phyloP scores from a whole-genome alignment of 2,329 filamentous ascomycete genomes.

The Metarhizium rileyi region DNA sequence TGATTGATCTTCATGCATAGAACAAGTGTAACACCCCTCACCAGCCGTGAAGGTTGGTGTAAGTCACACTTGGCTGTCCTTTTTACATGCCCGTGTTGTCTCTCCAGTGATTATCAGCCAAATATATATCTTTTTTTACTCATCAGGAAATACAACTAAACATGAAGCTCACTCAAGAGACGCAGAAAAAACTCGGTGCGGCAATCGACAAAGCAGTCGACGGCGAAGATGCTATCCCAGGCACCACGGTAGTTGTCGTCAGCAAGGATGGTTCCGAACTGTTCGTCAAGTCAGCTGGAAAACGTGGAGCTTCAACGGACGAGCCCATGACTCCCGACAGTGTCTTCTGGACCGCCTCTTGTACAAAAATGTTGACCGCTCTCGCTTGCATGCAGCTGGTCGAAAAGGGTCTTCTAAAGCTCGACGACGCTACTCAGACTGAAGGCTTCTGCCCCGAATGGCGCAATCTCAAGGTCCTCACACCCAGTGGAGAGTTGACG shows the following conservation, averaged over 20 bases:
- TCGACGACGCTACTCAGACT: constrained; percentile 38
- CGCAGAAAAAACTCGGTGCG: not conserved
- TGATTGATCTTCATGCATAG: too few relatives aligned
- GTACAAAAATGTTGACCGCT: constrained; percentile 44
- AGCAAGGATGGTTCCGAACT: constrained; percentile 36
- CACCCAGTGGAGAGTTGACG: constrained; percentile 25
- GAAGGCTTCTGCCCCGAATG: constrained; percentile 42
- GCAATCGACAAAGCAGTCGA: constrained; percentile 29
- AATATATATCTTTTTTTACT: too few relatives aligned
- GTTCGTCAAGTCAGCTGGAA: constrained; percentile 38
- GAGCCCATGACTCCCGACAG: constrained; percentile 50
- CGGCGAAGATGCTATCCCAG: constrained; percentile 30
- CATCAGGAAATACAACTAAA: too few relatives aligned
- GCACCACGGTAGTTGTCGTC: constrained; percentile 35
- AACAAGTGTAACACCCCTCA: too few relatives aligned
- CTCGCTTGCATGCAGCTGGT: constrained; percentile 49
- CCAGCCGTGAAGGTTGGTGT: too few relatives aligned
- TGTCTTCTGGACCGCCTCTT: constrained; percentile 50
- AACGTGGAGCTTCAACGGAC: constrained; percentile 28
- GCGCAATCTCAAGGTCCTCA: constrained; percentile 34
- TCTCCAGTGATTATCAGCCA: too few relatives aligned
- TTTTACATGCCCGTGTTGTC: too few relatives aligned
- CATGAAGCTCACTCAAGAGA: not conserved
- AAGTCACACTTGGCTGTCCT: too few relatives aligned
- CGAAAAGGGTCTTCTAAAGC: constrained; percentile 35